Evolutionary conservation across 768 basidiomycete genomes (phyloP).

Genomic region (Serendipita vermifera): DNA sequence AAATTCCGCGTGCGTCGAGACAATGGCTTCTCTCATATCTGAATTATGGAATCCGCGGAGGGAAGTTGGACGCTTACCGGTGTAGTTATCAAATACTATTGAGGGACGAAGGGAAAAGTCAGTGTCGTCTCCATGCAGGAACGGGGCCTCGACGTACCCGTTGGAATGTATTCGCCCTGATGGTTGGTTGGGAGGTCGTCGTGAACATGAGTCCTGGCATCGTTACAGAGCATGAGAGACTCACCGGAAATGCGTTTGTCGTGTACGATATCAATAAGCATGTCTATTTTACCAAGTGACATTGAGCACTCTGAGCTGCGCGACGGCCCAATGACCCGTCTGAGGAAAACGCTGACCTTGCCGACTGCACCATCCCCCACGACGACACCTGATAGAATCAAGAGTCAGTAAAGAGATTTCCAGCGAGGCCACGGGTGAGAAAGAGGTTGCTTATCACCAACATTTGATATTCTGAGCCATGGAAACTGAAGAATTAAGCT

Average conservation of each 20-base stretch:
- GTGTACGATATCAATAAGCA: conserved; percentile 99
- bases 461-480: conserved; percentile 10
- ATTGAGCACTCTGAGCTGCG: conserved; percentile 15
- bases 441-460: no score
- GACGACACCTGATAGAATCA: conserved; percentile 61
- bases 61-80: conserved; percentile 21
- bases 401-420: background rate
- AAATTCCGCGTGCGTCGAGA: no score
- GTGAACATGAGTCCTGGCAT: no score
- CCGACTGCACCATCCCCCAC: conserved; percentile 98
- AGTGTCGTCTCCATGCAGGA: background rate
- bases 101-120: conserved; percentile 13
- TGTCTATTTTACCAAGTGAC: conserved; percentile 43
- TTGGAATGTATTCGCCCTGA: conserved; percentile 94
- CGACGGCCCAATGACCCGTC: background rate
- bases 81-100: conserved; percentile 97
- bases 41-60: background rate
- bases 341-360: conserved; percentile 44
- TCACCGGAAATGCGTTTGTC: conserved; percentile 90
- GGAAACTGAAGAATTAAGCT: conserved; percentile 4
- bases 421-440: no score
- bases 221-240: no score
- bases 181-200: no score
- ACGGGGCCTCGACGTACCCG: conserved; percentile 38
- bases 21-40: no score